Conservation (phyloP, 179 eudicot genomes). For the Heliamphora pulchella region DNA sequence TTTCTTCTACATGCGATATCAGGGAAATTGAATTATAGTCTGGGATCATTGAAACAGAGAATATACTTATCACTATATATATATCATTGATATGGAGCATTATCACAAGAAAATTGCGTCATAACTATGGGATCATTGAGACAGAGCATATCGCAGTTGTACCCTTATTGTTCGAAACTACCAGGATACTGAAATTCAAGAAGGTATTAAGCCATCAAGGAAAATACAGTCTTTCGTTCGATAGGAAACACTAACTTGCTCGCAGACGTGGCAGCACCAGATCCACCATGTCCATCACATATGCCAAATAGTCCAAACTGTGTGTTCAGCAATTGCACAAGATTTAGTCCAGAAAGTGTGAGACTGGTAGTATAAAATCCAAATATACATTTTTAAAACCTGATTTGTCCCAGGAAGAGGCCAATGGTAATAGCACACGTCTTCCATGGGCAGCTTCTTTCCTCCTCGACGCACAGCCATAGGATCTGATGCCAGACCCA, state of each 20-base stretch:
- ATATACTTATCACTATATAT: no score
- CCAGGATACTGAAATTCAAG: neutral
- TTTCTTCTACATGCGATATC: neutral
- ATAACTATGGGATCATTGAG: neutral
- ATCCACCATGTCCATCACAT: slow-evolving; percentile 98
- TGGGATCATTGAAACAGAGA: no score
- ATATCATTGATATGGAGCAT: no score
- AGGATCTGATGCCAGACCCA: slow-evolving; percentile 88
- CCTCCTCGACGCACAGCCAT: slow-evolving; percentile 91
- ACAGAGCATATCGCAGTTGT: neutral
- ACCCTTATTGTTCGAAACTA: neutral
- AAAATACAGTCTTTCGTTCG: neutral
- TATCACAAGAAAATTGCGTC: no score
- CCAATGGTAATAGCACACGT: slow-evolving; percentile 78
- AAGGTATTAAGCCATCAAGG: neutral
- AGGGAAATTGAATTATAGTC: neutral
- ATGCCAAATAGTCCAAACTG: slow-evolving; percentile 97
- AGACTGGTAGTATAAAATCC: neutral
- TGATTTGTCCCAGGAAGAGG: slow-evolving; percentile 76
- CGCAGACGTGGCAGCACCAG: slow-evolving; percentile 68
- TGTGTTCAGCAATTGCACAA: slow-evolving; percentile 18
- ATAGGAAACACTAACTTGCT: slow-evolving; percentile 65
- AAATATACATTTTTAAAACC: slow-evolving; percentile 35
- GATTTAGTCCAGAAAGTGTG: neutral
- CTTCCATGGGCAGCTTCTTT: slow-evolving; percentile 93